These are phyloP conservation scores for Capronia epimyces DNA, from an alignment of 2,329 filamentous ascomycete genomes.

Conservation along the genomic window DNA sequence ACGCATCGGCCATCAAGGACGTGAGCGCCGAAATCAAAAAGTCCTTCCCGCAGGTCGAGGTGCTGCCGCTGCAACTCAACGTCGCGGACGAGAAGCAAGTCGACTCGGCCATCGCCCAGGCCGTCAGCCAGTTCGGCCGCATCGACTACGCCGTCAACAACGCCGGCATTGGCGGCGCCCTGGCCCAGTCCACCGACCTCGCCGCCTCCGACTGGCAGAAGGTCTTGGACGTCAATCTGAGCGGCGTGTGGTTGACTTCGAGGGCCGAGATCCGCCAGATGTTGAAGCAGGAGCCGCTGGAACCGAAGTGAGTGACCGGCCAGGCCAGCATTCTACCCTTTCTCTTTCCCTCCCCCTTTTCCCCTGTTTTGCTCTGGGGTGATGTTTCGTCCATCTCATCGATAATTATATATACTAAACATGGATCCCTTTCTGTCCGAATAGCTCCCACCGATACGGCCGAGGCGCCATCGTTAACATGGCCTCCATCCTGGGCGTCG, in stretches of 20 bases:
- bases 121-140: constrained; percentile 47
- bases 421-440: too few species aligned
- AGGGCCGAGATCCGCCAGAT: constrained; percentile 49
- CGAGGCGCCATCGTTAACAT: constrained; percentile 41
- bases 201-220: constrained; percentile 46
- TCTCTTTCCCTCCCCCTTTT: background rate
- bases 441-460: constrained; percentile 40
- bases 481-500: constrained; percentile 14
- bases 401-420: too few species aligned
- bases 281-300: constrained; percentile 20
- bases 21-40: constrained; percentile 11
- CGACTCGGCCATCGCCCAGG: constrained; percentile 31
- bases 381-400: background rate
- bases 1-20: constrained; percentile 5
- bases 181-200: constrained; percentile 43
- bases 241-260: constrained; percentile 55
- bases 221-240: constrained; percentile 50
- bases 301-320: constrained; percentile 9
- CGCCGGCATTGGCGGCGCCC: constrained; percentile 47
- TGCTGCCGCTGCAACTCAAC: constrained; percentile 44
- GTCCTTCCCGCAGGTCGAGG: constrained; percentile 20
- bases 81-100: constrained; percentile 38
- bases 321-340: too few species aligned
- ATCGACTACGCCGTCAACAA: constrained; percentile 55
- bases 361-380: background rate